A percentile compares a stretch with the other conserved stretches of the same genome.
These are phyloP conservation scores for Middelhovenomyces tepae DNA, from an alignment of 805 yeast genomes.

Conservation along the genomic window DNA sequence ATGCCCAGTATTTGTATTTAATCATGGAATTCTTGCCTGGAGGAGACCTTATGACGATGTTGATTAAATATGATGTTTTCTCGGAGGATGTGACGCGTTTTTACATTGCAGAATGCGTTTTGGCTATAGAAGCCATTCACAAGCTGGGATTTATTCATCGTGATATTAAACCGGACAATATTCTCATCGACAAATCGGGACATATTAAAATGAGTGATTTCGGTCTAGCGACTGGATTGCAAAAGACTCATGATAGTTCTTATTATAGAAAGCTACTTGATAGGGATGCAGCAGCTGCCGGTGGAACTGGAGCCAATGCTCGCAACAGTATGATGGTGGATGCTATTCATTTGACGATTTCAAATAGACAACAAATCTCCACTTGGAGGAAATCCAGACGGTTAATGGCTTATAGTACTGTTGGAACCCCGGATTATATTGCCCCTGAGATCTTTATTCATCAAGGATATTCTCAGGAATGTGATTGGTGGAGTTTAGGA, in stretches of 20 bases:
- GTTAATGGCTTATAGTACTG: slow-evolving; percentile 91
- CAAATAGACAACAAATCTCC: slow-evolving; percentile 89
- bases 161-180: slow-evolving; percentile 96
- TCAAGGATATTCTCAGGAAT: slow-evolving; percentile 93
- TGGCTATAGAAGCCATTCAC: slow-evolving; percentile 91
- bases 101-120: slow-evolving; percentile 92
- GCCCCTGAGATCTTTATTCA: slow-evolving; percentile 91
- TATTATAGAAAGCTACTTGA: slow-evolving; percentile 78
- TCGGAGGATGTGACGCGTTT: slow-evolving; percentile 83
- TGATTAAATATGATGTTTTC: slow-evolving; percentile 87
- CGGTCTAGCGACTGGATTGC: slow-evolving; percentile 85
- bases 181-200: slow-evolving; percentile 70
- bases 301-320: slow-evolving; percentile 26
- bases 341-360: slow-evolving; percentile 90
- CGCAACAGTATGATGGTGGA: slow-evolving; percentile 85
- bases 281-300: slow-evolving; percentile 35
- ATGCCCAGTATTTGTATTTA: slow-evolving; percentile 59
- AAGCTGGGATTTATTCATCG: slow-evolving; percentile 90
- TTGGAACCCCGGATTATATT: slow-evolving; percentile 93
- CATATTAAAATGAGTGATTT: slow-evolving; percentile 65
- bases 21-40: slow-evolving; percentile 82
- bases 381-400: slow-evolving; percentile 92
- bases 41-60: slow-evolving; percentile 89
- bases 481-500: slow-evolving; percentile 98
- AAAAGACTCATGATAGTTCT: slow-evolving; percentile 84